Base-by-base conservation (phyloP, 2,329 filamentous ascomycete species). In the Penicillium sclerotiorum region DNA sequence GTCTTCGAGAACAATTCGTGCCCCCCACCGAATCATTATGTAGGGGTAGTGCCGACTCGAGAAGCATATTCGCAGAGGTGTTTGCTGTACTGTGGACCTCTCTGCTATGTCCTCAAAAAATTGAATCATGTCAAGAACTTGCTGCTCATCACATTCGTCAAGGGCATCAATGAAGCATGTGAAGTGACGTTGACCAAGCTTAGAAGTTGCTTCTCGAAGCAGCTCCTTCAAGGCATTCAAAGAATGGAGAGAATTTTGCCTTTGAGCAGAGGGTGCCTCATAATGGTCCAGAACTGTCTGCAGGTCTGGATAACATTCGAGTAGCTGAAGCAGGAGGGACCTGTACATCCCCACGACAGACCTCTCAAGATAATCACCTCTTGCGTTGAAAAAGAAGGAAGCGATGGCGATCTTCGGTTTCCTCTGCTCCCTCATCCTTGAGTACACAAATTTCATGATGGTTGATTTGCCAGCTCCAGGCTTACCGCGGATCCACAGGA, bases 11-110 rank as follows among this genome's bases (percentile, higher is more conserved):
- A 61, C 59, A 0, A 79, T 46, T 7, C 68, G 44, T 1, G 67
- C 30, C 2, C 65, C 64, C 2, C 61, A 58, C 2, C 49, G 11
- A 4, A 76, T 64, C 0, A 41, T 57, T 35, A 79, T 71, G 12
- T 69, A 51, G 1, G 75, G 76, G 57, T 77, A 77, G 49, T 77
- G 73, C 3, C 75, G 64, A 49, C 73, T 77, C 0, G 75, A 72
- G 28, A 77, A 69, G 50, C 66, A 74, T 8, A 74, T 56, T 11
- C 49, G 55, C 9, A 75, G 59, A 2, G 15, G 28, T 5, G 53
- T 35, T 7, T 48, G 40, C 9, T 32, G 23, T 5, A 30, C 39
- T 12, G 51, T 21, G 7, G 59, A 52, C 32, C 42, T 3, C 27
- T 66, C 32, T 8, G 56, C 58, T 3, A 77, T 47, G 0, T 64